phyloP scores from a whole-genome alignment of 2,329 filamentous ascomycete species.

The Neurospora crassa region DNA sequence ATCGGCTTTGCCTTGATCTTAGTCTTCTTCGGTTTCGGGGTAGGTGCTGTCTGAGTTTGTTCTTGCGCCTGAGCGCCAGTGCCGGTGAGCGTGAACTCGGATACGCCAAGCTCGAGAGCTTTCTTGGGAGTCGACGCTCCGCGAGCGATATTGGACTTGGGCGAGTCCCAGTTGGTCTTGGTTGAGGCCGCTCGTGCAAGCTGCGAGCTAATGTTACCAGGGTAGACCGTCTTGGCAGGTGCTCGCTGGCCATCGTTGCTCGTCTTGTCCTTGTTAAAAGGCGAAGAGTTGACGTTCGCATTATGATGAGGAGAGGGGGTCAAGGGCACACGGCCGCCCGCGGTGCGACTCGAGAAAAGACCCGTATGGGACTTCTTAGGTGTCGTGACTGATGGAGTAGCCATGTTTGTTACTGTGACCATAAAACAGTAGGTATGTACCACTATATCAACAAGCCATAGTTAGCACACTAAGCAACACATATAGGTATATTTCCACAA shows the following conservation, averaged over 20 bases:
- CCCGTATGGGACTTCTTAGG: slow-evolving; percentile 92
- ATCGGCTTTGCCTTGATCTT: slow-evolving; percentile 41
- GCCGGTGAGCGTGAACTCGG: slow-evolving; percentile 83
- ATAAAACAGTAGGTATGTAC: slow-evolving; percentile 16
- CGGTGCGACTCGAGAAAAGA: slow-evolving; percentile 84
- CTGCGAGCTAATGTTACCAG: slow-evolving; percentile 68
- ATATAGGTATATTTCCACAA: not conserved
- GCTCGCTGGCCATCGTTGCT: slow-evolving; percentile 39
- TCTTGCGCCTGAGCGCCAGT: slow-evolving; percentile 46
- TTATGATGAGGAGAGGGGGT: slow-evolving; percentile 77
- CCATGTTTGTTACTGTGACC: slow-evolving; percentile 52
- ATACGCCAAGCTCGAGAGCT: slow-evolving; percentile 78
- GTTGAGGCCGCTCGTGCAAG: slow-evolving; percentile 57
- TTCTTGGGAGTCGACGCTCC: slow-evolving; percentile 67
- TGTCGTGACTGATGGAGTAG: slow-evolving; percentile 70
- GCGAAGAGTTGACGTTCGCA: slow-evolving; percentile 55
- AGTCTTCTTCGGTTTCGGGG: slow-evolving; percentile 47
- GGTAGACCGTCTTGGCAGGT: slow-evolving; percentile 64
- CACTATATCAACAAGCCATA: not conserved
- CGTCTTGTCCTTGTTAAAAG: slow-evolving; percentile 62
- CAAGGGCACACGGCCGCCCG: slow-evolving; percentile 87
- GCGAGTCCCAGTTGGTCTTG: slow-evolving; percentile 71
- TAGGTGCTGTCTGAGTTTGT: slow-evolving; percentile 48
- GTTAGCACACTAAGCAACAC: not conserved
- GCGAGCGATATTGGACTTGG: slow-evolving; percentile 91